Percentiles rank a stretch among this genome's conserved stretches.
Evolutionary conservation across 2,329 filamentous ascomycete species (phyloP).

Genomic region (Xylariaceae sp.): DNA sequence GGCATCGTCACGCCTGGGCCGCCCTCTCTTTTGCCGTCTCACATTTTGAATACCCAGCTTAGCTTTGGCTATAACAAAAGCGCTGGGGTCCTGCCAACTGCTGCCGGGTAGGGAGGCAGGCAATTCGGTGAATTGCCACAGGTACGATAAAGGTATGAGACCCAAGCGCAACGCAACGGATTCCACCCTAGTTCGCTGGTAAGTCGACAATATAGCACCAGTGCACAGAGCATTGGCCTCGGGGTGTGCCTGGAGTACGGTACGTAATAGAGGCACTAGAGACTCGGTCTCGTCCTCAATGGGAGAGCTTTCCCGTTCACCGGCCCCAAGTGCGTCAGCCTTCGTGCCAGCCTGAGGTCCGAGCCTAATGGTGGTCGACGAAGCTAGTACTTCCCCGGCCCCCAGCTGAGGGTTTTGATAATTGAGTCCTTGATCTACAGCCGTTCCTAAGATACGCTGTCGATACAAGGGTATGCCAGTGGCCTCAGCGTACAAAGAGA

Average conservation of each 20-base stretch:
- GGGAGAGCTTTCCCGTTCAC: conserved; percentile 17
- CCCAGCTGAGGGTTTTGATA: conserved; percentile 46
- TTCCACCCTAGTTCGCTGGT: conserved; percentile 94
- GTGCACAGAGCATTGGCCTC: conserved; percentile 82
- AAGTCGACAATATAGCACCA: conserved; percentile 89
- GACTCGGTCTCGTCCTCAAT: conserved; percentile 82
- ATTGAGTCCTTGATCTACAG: conserved; percentile 66
- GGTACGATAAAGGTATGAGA: conserved; percentile 74
- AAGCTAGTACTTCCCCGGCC: conserved; percentile 5
- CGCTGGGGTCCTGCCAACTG: not conserved
- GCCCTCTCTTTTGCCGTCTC: conserved; percentile 1
- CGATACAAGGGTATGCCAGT: conserved; percentile 82
- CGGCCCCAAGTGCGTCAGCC: conserved; percentile 5
- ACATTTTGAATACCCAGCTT: conserved; percentile 29
- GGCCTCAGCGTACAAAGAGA: conserved; percentile 78
- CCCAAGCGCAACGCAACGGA: conserved; percentile 83
- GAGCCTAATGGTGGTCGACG: conserved; percentile 3
- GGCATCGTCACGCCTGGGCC: conserved; percentile 36
- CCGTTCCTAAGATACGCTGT: conserved; percentile 66
- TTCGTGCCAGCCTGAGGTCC: conserved; percentile 3
- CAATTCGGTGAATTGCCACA: conserved; percentile 86
- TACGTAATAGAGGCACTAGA: conserved; percentile 68
- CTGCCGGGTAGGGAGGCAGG: conserved; percentile 5
- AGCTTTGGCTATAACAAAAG: conserved; percentile 2
- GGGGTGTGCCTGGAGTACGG: conserved; percentile 66